Base-by-base conservation (phyloP, 78 protist genomes). In the Capsaspora owczarzaki region DNA sequence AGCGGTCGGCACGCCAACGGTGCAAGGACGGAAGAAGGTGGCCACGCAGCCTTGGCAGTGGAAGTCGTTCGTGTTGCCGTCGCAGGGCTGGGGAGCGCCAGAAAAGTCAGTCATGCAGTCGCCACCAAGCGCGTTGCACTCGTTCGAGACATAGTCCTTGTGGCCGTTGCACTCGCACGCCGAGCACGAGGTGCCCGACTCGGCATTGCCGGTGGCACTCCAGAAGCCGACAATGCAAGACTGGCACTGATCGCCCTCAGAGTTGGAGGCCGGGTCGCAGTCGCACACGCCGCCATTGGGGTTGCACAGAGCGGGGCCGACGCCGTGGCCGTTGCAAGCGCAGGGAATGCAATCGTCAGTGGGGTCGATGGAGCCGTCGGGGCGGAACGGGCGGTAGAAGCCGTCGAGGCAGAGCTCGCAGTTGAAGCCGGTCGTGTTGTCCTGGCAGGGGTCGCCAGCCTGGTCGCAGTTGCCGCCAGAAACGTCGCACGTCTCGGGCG, bases 111-210 rank as follows among this genome's bases (percentile, higher is more conserved):
- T 35, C 33, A 22, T 25, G 72, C 72, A 63, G 72, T 63, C 10
- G 6, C 72, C 72, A 14, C 72, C 72, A 41, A 35, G 35, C 20
- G 23, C 72, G 23, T 8, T 25, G 72, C 72, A 63, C 72, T 63
- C 72, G 19, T 63, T 14, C 22, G 33, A 29, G 72, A 23, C 41
- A 35, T 8, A 8, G 43, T 8, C 20, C 72, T 63, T 63, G 72
- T 63, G 72, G 72, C 72, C 72, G 41, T 63, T 63, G 72, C 72
- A 63, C 43, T 29, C 2, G 72, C 72, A 63, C 72, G 27, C 14
- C 20, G 14, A 33, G 72, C 72, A 63, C 42, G 3, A 33, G 72
- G 23, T 25, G 72, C 72, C 41, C 23, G 27, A 12, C 41, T 63
- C 23, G 72, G 33, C 35, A 41, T 63, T 31, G 8, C 72, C 72